phyloP scores from a whole-genome alignment of 78 protist species.

The Emiliania huxleyi region DNA sequence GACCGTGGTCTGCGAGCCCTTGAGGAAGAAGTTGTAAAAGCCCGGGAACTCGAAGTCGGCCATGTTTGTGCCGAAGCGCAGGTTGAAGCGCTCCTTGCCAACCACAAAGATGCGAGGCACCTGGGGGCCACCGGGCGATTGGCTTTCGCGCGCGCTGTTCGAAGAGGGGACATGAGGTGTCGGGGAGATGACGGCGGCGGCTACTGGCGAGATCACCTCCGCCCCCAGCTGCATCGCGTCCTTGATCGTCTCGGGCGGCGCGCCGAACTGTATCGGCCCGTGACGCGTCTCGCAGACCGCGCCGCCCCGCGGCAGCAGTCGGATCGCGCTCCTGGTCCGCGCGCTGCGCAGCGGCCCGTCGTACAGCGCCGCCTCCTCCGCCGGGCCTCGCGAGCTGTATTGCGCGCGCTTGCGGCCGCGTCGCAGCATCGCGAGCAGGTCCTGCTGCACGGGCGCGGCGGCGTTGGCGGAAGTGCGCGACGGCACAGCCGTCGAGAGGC shows the following conservation, averaged over 20 bases:
- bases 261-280: slow-evolving; percentile 72
- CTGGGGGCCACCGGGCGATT: too few species aligned
- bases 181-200: too few species aligned
- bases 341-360: not conserved
- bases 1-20: not conserved
- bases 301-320: slow-evolving; percentile 49
- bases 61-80: slow-evolving; percentile 13
- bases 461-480: not conserved
- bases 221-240: slow-evolving; percentile 26
- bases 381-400: not conserved
- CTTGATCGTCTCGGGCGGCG: slow-evolving; percentile 80
- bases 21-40: slow-evolving; percentile 36
- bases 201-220: too few species aligned
- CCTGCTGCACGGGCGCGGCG: not conserved
- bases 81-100: slow-evolving; percentile 19
- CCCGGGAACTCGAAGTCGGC: slow-evolving; percentile 38
- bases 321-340: not conserved
- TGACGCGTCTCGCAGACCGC: slow-evolving; percentile 35
- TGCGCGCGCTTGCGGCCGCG: not conserved
- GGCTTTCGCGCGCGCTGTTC: too few species aligned
- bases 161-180: too few species aligned
- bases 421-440: not conserved
- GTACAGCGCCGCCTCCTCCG: not conserved
- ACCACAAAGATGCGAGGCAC: not conserved
- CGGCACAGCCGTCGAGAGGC: not conserved